Evolutionary conservation across 768 basidiomycete genomes (phyloP).

Genomic region (Lentinula raphanica): DNA sequence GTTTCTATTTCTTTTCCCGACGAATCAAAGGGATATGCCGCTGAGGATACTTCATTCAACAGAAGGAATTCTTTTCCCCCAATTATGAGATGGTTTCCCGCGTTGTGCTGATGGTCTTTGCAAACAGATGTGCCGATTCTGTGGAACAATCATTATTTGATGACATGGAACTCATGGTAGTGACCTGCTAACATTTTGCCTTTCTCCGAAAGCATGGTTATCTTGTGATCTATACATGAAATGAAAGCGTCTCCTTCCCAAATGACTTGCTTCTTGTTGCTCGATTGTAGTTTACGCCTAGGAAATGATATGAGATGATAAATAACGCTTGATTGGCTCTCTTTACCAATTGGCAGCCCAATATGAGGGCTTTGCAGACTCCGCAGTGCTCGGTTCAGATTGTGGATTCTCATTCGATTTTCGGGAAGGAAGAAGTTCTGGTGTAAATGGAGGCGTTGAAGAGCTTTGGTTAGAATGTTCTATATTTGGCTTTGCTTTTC

Average conservation of each 20-base stretch:
- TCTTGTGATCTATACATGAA: constrained; percentile 41
- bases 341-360: constrained; percentile 72
- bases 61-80: constrained; percentile 61
- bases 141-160: neutral
- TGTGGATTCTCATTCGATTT: neutral
- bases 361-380: constrained; percentile 21
- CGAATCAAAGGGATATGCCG: constrained; percentile 44
- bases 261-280: constrained; percentile 72
- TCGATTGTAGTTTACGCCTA: constrained; percentile 62
- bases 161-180: neutral
- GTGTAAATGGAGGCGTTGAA: neutral
- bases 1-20: constrained; percentile 7
- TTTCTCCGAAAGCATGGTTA: constrained; percentile 62
- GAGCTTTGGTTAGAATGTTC: constrained; percentile 25
- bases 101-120: constrained; percentile 50
- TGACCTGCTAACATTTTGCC: constrained; percentile 64
- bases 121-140: constrained; percentile 62
- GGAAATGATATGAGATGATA: neutral
- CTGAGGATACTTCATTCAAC: constrained; percentile 40
- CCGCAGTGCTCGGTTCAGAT: neutral
- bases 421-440: neutral
- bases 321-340: constrained; percentile 7
- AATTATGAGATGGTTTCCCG: constrained; percentile 40
- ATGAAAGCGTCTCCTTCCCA: constrained; percentile 82
- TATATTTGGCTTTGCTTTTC: constrained; percentile 16